Evolutionary conservation across 140 eudicot genomes (phyloP).

Genomic region (Flaveria floridana): DNA sequence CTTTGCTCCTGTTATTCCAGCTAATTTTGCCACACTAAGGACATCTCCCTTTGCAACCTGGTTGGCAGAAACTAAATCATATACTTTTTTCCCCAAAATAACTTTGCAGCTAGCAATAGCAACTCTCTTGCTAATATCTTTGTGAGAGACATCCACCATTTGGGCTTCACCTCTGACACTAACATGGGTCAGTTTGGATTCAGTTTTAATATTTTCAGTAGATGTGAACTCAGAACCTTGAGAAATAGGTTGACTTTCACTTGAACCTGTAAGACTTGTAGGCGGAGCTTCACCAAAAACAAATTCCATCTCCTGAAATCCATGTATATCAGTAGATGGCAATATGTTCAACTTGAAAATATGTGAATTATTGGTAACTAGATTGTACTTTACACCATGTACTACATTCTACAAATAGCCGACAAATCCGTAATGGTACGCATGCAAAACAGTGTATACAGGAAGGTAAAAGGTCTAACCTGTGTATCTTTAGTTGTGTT

Average conservation of each 20-base stretch:
- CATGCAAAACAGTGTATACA: neutral
- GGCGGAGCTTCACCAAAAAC: conserved; percentile 88
- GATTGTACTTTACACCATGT: neutral
- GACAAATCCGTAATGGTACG: neutral
- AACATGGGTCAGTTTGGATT: conserved; percentile 58
- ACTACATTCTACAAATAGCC: neutral
- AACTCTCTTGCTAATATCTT: conserved; percentile 68
- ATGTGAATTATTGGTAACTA: neutral
- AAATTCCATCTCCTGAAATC: conserved; percentile 76
- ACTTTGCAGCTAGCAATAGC: conserved; percentile 90
- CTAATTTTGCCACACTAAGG: conserved; percentile 75
- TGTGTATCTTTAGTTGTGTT: too few species aligned
- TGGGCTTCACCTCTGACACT: conserved; percentile 73
- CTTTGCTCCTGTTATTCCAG: conserved; percentile 80
- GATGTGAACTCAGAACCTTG: conserved; percentile 37
- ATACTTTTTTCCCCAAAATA: conserved; percentile 62
- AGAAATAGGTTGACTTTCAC: conserved; percentile 34
- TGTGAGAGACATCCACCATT: conserved; percentile 85
- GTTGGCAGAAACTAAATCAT: conserved; percentile 77
- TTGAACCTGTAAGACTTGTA: conserved; percentile 53
- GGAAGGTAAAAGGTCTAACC: too few species aligned
- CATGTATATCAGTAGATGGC: neutral
- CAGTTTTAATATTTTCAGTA: conserved; percentile 13
- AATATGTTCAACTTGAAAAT: neutral
- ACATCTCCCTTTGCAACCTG: conserved; percentile 91